These are phyloP conservation scores for Didymella segeticola DNA, from an alignment of 2,329 filamentous ascomycete genomes.

Conservation along the genomic window DNA sequence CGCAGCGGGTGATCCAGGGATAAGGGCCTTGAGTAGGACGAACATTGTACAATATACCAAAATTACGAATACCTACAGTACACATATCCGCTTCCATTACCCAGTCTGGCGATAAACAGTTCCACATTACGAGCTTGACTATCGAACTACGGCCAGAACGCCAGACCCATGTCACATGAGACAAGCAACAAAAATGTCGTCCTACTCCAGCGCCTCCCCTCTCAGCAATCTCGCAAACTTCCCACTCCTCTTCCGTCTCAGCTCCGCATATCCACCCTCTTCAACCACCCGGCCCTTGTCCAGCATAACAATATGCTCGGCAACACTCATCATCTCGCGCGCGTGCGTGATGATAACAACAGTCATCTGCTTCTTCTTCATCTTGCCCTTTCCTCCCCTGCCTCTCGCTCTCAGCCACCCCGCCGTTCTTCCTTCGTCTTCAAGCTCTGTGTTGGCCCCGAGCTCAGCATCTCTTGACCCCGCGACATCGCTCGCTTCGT, in stretches of 20 bases:
- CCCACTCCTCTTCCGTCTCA: constrained; percentile 51
- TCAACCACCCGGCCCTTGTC: constrained; percentile 73
- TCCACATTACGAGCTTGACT: no score
- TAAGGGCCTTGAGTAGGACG: constrained; percentile 9
- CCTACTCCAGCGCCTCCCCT: constrained; percentile 37
- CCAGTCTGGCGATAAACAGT: no score
- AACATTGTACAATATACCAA: constrained; percentile 5
- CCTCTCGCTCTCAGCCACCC: constrained; percentile 11
- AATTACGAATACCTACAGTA: not conserved
- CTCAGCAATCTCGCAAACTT: constrained; percentile 48
- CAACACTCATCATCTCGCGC: constrained; percentile 84
- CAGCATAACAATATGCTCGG: constrained; percentile 73
- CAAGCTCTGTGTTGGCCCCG: constrained; percentile 22
- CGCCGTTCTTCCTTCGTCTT: constrained; percentile 14
- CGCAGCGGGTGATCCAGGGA: constrained; percentile 26
- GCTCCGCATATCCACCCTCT: constrained; percentile 68
- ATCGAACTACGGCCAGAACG: no score
- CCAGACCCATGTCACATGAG: no score
- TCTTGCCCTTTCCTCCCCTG: constrained; percentile 4
- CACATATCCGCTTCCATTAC: no score
- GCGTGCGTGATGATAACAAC: constrained; percentile 84
- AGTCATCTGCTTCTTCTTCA: constrained; percentile 58
- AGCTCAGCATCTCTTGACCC: constrained; percentile 14
- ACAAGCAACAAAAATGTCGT: no score
- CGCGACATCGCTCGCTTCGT: not conserved